Percentiles rank a stretch among this genome's conserved stretches.
Evolutionary conservation across 108 stramenopile species (phyloP).

Genomic region (Conticribra guillardii): DNA sequence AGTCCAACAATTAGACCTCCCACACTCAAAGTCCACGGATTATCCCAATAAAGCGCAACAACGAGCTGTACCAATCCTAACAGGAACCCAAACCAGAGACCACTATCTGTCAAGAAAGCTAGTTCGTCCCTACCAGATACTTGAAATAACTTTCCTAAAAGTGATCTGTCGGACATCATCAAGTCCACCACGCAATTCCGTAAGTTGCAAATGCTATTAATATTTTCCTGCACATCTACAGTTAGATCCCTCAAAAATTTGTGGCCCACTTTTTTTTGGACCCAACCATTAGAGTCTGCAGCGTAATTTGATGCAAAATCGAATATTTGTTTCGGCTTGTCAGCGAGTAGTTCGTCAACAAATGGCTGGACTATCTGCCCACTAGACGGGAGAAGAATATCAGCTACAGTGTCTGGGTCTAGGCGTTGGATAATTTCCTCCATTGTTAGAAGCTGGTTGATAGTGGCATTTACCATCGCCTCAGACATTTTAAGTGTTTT

Average conservation of each 20-base stretch:
- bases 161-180: conserved; percentile 59
- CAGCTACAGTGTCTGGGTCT: conserved; percentile 51
- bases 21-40: conserved; percentile 69
- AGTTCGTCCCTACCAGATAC: conserved; percentile 56
- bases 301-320: conserved; percentile 46
- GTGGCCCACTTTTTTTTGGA: conserved; percentile 46
- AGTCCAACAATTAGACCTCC: conserved; percentile 72
- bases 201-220: conserved; percentile 50
- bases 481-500: conserved; percentile 63
- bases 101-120: conserved; percentile 51
- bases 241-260: conserved; percentile 53
- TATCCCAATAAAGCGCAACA: conserved; percentile 68
- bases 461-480: conserved; percentile 59
- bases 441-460: conserved; percentile 53
- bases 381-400: conserved; percentile 41
- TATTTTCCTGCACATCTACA: conserved; percentile 53
- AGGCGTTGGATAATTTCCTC: conserved; percentile 56
- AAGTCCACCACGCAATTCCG: conserved; percentile 54
- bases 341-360: conserved; percentile 54
- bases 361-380: conserved; percentile 53
- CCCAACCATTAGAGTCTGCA: conserved; percentile 34
- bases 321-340: conserved; percentile 40
- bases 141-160: conserved; percentile 55
- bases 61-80: conserved; percentile 68
- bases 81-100: conserved; percentile 68